Evolutionary conservation across 805 yeast genomes (phyloP).

Genomic region (Pichia thaimueangensis): DNA sequence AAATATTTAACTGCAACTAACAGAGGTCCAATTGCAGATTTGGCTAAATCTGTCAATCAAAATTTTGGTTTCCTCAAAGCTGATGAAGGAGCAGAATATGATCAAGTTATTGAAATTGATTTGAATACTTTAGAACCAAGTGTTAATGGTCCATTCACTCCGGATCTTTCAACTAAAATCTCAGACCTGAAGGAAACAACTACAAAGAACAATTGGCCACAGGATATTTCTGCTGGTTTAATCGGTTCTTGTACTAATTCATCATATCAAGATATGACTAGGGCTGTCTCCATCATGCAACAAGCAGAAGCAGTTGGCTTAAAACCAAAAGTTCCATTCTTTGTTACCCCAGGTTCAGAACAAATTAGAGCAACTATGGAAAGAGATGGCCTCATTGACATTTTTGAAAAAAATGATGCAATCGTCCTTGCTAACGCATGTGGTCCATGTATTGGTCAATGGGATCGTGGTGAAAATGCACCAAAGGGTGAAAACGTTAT

Average conservation of each 20-base stretch:
- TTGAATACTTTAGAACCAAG: constrained; percentile 88
- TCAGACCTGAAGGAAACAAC: constrained; percentile 83
- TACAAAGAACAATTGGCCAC: constrained; percentile 84
- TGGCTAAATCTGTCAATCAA: constrained; percentile 60
- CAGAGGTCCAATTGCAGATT: constrained; percentile 78
- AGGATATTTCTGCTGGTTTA: constrained; percentile 85
- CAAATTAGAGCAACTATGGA: constrained; percentile 97
- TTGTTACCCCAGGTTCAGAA: constrained; percentile 97
- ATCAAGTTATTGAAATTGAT: constrained; percentile 86
- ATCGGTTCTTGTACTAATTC: constrained; percentile 99
- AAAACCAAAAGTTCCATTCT: constrained; percentile 85
- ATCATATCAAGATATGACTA: constrained; percentile 96
- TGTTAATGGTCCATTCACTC: constrained; percentile 97
- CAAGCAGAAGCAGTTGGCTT: constrained; percentile 90
- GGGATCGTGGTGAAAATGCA: constrained; percentile 87
- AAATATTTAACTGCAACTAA: constrained; percentile 83
- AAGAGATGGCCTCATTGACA: constrained; percentile 87
- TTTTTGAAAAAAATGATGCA: constrained; percentile 90
- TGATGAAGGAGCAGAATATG: constrained; percentile 90
- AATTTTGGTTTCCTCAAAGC: constrained; percentile 68
- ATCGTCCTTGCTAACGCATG: constrained; percentile 95
- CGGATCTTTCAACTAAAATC: constrained; percentile 94
- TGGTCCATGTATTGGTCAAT: constrained; percentile 99
- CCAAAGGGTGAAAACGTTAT: constrained; percentile 94
- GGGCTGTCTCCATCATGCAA: constrained; percentile 86